Evolutionary conservation across 2,329 filamentous ascomycete species (phyloP), one percentile per base, ranked within the genome.

Genomic region (Xylariaceae sp.): DNA sequence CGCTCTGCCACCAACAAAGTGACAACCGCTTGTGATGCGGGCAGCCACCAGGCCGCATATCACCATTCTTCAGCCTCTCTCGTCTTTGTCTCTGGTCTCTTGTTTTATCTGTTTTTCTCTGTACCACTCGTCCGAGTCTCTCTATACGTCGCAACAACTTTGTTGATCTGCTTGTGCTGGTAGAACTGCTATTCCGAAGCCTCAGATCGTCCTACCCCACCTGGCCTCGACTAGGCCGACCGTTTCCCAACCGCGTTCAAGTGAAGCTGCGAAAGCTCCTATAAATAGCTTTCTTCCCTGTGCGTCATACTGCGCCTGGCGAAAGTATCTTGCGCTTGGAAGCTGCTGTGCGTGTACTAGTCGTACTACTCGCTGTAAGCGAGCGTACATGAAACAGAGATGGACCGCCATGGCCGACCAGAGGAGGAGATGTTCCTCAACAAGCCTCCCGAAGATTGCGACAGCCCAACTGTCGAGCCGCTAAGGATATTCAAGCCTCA

Each of bases 371-470:
- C 64, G 59, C 61, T 53, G 58, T 56, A 47, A 20, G 49, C 46
- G 47, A 59, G 57, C 60, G 56, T 58, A 52, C 55, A 42, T 61
- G 55, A 63, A 71, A 61, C 51, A 18, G 37, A 72, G 66, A 82
- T 81, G 73, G 76, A 79, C 62, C 75, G 79, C 57, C 84, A 87
- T 68, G 87, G 87, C 65, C 78, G 87, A 63, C 83, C 87, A 21
- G 88, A 91, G 24, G 87, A 92, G 73, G 91, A 93, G 80, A 87
- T 95, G 77, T 93, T 95, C 76, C 82, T 95, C 73, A 82, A 73
- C 69, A 80, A 77, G 44, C 81, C 80, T n/a, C 69, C 75, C 50
- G 78, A 81, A 40, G 77, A 77, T 56, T 72, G 75, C 68, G 85
- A 91, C 65, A 91, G 89, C 65, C 89, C 91, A 53, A 90, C 89